Base-by-base conservation (phyloP, 73 alveolate genomes). In the Paramecium tetraurelia region DNA sequence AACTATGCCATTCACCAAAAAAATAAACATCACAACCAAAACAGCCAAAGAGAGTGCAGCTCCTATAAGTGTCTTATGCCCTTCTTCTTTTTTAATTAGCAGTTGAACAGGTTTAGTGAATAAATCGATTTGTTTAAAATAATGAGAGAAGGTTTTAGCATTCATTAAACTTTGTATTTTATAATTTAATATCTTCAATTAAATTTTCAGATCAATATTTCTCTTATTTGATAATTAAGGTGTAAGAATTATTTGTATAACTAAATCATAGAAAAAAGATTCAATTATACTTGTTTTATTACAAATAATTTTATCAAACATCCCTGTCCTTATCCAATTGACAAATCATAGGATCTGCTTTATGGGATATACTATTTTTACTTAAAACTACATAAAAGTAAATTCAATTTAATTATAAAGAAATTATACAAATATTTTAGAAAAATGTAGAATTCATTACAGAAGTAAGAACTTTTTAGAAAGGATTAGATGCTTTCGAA, bases 51-150 rank as follows among this genome's bases (percentile, higher is more conserved):
- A 63, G 11, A 63, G 84, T 14, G 35, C 1, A 22, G 90, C 90
- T 3, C 90, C 90, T 4, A 80, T 38, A 9, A 44, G 8, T 3
- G 90, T 80, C 24, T 80, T 80, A 22, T 80, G 90, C 10, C 90
- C 90, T 24, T 80, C 90, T 11, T 80, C 90, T 46, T 35, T 80
- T 80, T 80, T 80, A 7, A 80, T 80, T 35, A 80, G 31, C 57
- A 80, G 44, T 80, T 80, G 38, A 80, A 80, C 90, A 12, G 90
- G 90, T 44, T 46, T 40, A 40, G 46, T 41, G 57, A 80, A 80
- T 22, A 80, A 22, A 80, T 80, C 90, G 48, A 33, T 9, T 16
- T 35, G 24, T 72, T 20, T 72, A 36, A 72, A 72, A 63, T 31
- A 33, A 63, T 63, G 84, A 27, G 84, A 27, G 24, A 63, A 11